phyloP scores from a whole-genome alignment of 169 alveolate species.

The Miamiensis avidus region DNA sequence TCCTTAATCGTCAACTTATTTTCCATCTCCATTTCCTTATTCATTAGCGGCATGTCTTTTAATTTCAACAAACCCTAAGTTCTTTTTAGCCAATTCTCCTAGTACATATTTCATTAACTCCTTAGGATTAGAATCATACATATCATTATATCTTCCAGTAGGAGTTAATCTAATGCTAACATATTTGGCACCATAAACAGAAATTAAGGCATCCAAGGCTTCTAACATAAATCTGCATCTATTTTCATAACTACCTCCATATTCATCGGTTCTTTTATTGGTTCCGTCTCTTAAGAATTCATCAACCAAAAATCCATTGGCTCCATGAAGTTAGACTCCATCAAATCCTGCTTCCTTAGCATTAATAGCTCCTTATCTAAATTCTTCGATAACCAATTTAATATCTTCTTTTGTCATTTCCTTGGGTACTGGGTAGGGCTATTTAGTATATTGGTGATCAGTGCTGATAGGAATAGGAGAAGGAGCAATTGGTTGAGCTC shows the following conservation, averaged over 20 bases:
- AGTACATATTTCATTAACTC: constrained; percentile 3
- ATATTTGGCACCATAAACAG: constrained; percentile 40
- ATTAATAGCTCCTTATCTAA: constrained; percentile 25
- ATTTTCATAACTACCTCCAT: constrained; percentile 74
- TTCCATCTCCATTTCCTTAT: constrained; percentile 8
- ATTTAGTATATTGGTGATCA: constrained; percentile 2
- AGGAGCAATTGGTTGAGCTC: constrained; percentile 33
- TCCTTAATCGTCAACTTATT: constrained; percentile 28
- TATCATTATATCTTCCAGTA: constrained; percentile 28
- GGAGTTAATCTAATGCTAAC: constrained; percentile 39
- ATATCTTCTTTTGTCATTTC: constrained; percentile 47
- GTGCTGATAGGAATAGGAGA: constrained; percentile 32
- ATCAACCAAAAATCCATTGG: constrained; percentile 42
- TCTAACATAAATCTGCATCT: constrained; percentile 60
- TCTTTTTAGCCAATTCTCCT: not conserved
- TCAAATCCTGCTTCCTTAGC: constrained; percentile 46
- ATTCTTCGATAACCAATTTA: constrained; percentile 26
- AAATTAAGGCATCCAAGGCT: constrained; percentile 42
- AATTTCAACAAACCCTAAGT: constrained; percentile 26
- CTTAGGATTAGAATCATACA: constrained; percentile 43
- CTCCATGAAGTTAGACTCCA: constrained; percentile 45
- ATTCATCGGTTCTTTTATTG: constrained; percentile 70
- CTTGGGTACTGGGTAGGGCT: constrained; percentile 33
- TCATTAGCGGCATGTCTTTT: constrained; percentile 27
- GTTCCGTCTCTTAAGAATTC: constrained; percentile 36